Conservation (phyloP, 2,329 filamentous ascomycete species). For the Capronia epimyces region DNA sequence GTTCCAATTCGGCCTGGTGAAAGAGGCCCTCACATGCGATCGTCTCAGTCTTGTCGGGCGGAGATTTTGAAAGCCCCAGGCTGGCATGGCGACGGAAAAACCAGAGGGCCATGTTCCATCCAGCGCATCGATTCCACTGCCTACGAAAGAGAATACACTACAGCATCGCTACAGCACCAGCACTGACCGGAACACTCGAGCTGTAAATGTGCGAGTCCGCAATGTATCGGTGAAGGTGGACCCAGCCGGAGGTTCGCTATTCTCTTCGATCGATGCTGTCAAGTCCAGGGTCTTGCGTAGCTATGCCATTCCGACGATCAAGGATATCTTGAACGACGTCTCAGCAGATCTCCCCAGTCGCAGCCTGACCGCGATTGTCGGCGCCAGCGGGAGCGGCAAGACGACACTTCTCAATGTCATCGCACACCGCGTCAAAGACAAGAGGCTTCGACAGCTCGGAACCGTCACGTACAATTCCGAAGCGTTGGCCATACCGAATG, state of each 20-base stretch:
- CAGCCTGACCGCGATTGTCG: conserved; percentile 71
- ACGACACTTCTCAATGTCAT: conserved; percentile 83
- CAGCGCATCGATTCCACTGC: background rate
- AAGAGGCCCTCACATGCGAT: background rate
- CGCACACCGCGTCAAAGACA: conserved; percentile 56
- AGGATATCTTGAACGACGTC: conserved; percentile 54
- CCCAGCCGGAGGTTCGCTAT: conserved; percentile 34
- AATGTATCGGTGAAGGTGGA: conserved; percentile 35
- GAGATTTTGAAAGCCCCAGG: background rate
- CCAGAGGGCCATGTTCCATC: background rate
- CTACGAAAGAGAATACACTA: background rate
- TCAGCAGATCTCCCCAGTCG: conserved; percentile 63
- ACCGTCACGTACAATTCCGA: conserved; percentile 64
- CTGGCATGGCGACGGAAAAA: background rate
- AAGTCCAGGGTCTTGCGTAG: conserved; percentile 30
- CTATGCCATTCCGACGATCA: conserved; percentile 41
- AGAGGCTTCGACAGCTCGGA: conserved; percentile 42
- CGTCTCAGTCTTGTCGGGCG: background rate
- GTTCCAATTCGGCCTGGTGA: too few species aligned
- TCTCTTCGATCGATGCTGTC: conserved; percentile 33
- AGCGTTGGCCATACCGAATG: conserved; percentile 51
- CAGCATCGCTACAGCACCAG: background rate
- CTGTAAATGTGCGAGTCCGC: conserved; percentile 37
- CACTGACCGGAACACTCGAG: conserved; percentile 15
- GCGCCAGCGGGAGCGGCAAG: conserved; percentile 96